Evolutionary conservation across 768 basidiomycete genomes (phyloP).

Genomic region (Agaricus blazei): DNA sequence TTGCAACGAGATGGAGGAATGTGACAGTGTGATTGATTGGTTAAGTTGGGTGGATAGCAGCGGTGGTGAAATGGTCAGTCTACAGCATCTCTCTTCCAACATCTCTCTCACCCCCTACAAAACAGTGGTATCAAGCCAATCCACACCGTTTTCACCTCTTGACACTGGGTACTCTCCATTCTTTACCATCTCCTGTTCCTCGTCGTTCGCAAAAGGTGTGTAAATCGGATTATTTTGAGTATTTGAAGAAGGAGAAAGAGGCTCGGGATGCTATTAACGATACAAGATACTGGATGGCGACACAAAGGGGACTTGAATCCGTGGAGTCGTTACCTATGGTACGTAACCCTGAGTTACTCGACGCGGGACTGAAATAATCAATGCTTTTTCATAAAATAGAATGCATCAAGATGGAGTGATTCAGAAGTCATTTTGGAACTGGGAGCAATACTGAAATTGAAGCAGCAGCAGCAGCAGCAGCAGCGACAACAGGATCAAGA

Average conservation of each 20-base stretch:
- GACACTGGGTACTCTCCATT: constrained; percentile 78
- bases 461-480: constrained; percentile 19
- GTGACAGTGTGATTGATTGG: constrained; percentile 63
- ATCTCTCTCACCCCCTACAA: not conserved
- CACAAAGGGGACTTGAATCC: constrained; percentile 17
- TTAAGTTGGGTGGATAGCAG: constrained; percentile 74
- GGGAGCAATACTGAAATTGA: constrained; percentile 53
- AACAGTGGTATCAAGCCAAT: constrained; percentile 60
- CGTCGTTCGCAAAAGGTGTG: constrained; percentile 74
- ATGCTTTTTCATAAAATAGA: constrained; percentile 18
- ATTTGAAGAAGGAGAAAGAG: constrained; percentile 49
- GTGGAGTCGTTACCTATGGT: constrained; percentile 11
- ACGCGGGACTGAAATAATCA: not conserved
- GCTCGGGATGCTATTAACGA: constrained; percentile 55
- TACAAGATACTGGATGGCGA: constrained; percentile 54
- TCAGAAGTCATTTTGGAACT: constrained; percentile 48
- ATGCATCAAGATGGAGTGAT: constrained; percentile 37
- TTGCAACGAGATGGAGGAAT: constrained; percentile 73
- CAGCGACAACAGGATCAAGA: constrained; percentile 18
- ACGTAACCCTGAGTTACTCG: not conserved
- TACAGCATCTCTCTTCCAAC: constrained; percentile 15
- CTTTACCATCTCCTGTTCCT: constrained; percentile 81
- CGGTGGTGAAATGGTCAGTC: constrained; percentile 51
- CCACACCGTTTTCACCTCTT: constrained; percentile 86
- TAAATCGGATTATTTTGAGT: constrained; percentile 86